A percentile compares a stretch with the other conserved stretches of the same genome.
These are phyloP conservation scores for Vitis rotundifolia DNA, from an alignment of 164 flowering plant species.

Conservation along the genomic window DNA sequence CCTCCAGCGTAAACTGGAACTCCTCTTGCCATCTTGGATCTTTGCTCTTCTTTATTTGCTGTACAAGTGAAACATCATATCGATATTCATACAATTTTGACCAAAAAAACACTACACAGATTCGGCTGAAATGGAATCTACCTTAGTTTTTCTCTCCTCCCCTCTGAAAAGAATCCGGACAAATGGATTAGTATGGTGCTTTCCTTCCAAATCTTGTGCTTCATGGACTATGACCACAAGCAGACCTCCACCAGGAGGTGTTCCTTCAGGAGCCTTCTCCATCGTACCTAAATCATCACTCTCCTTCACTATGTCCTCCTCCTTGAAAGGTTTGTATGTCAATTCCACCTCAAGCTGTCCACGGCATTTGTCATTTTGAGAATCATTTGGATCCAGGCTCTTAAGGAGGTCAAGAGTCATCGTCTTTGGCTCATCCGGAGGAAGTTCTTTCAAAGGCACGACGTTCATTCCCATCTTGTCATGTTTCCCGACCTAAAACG, in stretches of 20 bases:
- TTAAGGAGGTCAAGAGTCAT: constrained; percentile 59
- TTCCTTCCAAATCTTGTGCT: constrained; percentile 71
- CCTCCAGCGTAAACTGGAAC: constrained; percentile 51
- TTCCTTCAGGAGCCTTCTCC: constrained; percentile 59
- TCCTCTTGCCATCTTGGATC: constrained; percentile 78
- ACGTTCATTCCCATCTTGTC: constrained; percentile 65
- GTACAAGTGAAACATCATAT: constrained; percentile 2
- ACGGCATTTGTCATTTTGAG: constrained; percentile 56
- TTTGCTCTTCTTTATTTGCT: constrained; percentile 61
- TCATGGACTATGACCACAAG: constrained; percentile 63
- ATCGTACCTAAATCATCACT: constrained; percentile 36
- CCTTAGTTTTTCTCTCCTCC: constrained; percentile 75
- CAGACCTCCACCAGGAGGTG: constrained; percentile 63
- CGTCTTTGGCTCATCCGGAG: constrained; percentile 43
- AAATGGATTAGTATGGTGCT: constrained; percentile 63
- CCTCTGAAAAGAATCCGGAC: constrained; percentile 54
- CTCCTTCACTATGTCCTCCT: constrained; percentile 40
- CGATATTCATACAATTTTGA: background rate
- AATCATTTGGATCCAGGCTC: constrained; percentile 50
- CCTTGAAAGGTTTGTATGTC: constrained; percentile 56
- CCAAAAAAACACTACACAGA: no score
- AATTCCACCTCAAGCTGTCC: constrained; percentile 61
- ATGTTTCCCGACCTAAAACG: constrained; percentile 54
- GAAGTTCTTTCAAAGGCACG: constrained; percentile 51
- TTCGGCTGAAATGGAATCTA: background rate